phyloP scores from a whole-genome alignment of 352 stramenopile genomes.

The Phytophthora pisi region DNA sequence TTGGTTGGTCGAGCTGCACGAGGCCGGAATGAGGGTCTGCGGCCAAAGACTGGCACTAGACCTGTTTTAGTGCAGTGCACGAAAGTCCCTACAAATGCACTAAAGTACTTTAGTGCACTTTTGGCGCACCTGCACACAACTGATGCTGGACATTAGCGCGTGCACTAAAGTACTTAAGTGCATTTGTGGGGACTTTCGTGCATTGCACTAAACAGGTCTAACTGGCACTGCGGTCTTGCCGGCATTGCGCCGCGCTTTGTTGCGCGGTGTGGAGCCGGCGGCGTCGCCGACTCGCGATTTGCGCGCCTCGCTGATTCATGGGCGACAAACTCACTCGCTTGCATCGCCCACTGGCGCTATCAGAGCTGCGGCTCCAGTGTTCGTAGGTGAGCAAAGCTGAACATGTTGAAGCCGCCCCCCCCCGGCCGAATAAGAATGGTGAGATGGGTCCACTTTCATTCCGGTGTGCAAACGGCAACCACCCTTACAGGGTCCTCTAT shows the following conservation, averaged over 20 bases:
- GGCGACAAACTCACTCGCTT: neutral
- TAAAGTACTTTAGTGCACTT: too few species aligned
- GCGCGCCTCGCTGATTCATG: neutral
- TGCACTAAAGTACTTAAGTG: too few species aligned
- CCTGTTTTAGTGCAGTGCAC: too few species aligned
- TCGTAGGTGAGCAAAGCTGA: neutral
- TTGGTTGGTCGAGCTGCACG: neutral
- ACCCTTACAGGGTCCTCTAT: too few species aligned
- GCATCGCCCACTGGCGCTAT: neutral
- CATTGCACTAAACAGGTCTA: too few species aligned
- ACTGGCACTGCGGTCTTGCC: neutral
- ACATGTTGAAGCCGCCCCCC: neutral
- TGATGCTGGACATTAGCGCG: too few species aligned
- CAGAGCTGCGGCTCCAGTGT: neutral
- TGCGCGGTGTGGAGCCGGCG: neutral
- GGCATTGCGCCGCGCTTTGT: neutral
- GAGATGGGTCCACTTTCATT: neutral
- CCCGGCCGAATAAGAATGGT: neutral
- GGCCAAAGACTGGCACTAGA: neutral
- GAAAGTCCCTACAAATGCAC: too few species aligned
- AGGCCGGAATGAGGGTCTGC: conserved; percentile 1
- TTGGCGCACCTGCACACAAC: too few species aligned
- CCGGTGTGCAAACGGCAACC: neutral
- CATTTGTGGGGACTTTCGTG: too few species aligned
- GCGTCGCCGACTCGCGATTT: neutral